These are phyloP conservation scores for Lentinula aciculospora DNA, from an alignment of 768 basidiomycete species.

Conservation along the genomic window DNA sequence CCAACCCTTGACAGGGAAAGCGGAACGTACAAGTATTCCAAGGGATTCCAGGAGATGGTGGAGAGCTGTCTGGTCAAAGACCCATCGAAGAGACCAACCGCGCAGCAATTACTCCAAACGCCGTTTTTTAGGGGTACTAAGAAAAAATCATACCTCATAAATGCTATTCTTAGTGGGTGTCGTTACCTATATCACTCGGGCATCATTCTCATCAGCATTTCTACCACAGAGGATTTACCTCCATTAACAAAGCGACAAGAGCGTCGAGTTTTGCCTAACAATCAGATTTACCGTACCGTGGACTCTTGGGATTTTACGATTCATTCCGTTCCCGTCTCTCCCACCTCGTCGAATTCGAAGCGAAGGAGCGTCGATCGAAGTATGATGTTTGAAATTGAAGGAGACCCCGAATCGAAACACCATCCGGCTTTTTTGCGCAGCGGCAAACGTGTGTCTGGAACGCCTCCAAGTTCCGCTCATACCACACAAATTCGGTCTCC, in stretches of 20 bases:
- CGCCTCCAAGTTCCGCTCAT: not conserved
- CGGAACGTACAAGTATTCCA: slow-evolving; percentile 71
- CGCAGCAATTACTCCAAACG: slow-evolving; percentile 69
- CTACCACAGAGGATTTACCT: slow-evolving; percentile 63
- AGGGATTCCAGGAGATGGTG: slow-evolving; percentile 77
- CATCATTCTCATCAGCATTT: not conserved
- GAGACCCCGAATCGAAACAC: slow-evolving; percentile 11
- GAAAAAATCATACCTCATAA: slow-evolving; percentile 74
- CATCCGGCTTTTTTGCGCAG: not conserved
- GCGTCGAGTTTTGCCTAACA: slow-evolving; percentile 39
- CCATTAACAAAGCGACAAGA: slow-evolving; percentile 73
- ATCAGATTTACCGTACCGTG: slow-evolving; percentile 41
- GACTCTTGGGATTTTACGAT: slow-evolving; percentile 82
- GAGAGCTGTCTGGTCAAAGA: slow-evolving; percentile 83
- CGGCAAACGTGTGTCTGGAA: not conserved
- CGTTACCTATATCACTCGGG: not conserved
- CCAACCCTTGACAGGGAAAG: slow-evolving; percentile 73
- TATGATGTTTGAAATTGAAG: slow-evolving; percentile 15
- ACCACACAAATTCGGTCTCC: not conserved
- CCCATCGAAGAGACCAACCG: slow-evolving; percentile 75
- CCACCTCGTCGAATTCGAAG: not conserved
- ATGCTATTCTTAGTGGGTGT: slow-evolving; percentile 59
- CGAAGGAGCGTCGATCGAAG: slow-evolving; percentile 1
- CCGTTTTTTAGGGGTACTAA: slow-evolving; percentile 78
- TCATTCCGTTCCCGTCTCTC: slow-evolving; percentile 24